These are phyloP conservation scores for Aspergillus alliaceus DNA, from an alignment of 2,329 filamentous ascomycete genomes.

Conservation along the genomic window DNA sequence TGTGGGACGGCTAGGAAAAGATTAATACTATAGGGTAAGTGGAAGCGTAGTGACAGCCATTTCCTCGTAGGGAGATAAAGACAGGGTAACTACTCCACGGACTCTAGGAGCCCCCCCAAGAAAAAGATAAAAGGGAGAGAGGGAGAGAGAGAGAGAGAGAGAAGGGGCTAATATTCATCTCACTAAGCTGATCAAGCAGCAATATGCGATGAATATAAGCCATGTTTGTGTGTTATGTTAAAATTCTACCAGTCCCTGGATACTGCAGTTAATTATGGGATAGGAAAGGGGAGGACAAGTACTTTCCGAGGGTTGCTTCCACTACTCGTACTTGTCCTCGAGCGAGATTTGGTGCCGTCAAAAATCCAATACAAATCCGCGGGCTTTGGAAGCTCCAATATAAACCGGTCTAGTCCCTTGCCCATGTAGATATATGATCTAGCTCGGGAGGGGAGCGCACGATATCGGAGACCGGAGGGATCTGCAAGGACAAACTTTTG, in stretches of 20 bases:
- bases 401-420: slow-evolving; percentile 8
- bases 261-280: neutral
- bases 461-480: slow-evolving; percentile 3
- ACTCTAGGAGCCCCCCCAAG: neutral
- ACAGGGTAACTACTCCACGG: neutral
- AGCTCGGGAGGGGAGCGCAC: slow-evolving; percentile 7
- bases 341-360: neutral
- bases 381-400: slow-evolving; percentile 10
- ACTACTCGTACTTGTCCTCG: too few relatives aligned
- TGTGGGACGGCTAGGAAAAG: neutral
- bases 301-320: too few relatives aligned
- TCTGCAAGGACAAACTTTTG: slow-evolving; percentile 1
- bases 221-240: neutral
- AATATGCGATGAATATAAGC: neutral
- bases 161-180: neutral
- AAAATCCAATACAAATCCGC: slow-evolving; percentile 3
- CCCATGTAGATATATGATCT: slow-evolving; percentile 6
- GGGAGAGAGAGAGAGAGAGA: neutral
- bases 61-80: neutral
- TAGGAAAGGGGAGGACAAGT: neutral
- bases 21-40: neutral
- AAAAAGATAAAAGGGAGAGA: neutral
- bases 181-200: neutral
- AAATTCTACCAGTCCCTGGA: neutral
- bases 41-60: neutral